Percentiles rank a stretch among this genome's conserved stretches.
phyloP scores from a whole-genome alignment of 192 early-diverging fungal species.

The Coemansia sp. region DNA sequence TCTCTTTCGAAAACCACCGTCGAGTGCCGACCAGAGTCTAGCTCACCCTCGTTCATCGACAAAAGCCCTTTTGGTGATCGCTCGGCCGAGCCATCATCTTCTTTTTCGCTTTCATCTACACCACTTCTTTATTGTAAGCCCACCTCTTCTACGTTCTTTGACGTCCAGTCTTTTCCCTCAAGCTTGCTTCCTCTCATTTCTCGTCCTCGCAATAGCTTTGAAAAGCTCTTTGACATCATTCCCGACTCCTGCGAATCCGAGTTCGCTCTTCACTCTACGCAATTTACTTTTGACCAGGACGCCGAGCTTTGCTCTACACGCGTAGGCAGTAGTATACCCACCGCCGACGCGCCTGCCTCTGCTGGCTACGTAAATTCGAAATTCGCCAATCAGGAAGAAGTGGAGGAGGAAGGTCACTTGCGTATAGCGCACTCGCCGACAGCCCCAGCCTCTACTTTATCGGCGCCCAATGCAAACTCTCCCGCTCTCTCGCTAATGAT shows the following conservation, averaged over 20 bases:
- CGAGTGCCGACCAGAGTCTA: conserved; percentile 30
- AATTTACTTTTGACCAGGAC: conserved; percentile 16
- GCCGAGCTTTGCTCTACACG: neutral
- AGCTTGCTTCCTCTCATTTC: conserved; percentile 1
- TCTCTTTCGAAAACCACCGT: conserved; percentile 30
- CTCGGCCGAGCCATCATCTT: conserved; percentile 7
- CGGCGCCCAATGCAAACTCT: neutral
- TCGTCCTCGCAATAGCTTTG: conserved; percentile 34
- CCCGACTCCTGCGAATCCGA: conserved; percentile 13
- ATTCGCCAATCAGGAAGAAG: neutral
- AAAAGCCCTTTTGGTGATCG: neutral
- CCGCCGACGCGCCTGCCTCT: neutral
- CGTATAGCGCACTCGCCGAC: conserved; percentile 9
- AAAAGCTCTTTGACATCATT: conserved; percentile 28
- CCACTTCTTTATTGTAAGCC: conserved; percentile 23
- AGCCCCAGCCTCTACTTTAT: conserved; percentile 11
- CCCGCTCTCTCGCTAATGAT: conserved; percentile 13
- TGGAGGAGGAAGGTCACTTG: neutral
- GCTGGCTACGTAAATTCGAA: neutral
- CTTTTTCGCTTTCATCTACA: neutral
- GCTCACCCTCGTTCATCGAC: conserved; percentile 3
- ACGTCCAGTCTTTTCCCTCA: conserved; percentile 30
- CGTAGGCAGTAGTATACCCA: neutral
- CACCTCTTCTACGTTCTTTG: conserved; percentile 28
- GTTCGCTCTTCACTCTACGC: conserved; percentile 4